Evolutionary conservation across 768 basidiomycete species (phyloP).

Genomic region (Lepiota venenata): DNA sequence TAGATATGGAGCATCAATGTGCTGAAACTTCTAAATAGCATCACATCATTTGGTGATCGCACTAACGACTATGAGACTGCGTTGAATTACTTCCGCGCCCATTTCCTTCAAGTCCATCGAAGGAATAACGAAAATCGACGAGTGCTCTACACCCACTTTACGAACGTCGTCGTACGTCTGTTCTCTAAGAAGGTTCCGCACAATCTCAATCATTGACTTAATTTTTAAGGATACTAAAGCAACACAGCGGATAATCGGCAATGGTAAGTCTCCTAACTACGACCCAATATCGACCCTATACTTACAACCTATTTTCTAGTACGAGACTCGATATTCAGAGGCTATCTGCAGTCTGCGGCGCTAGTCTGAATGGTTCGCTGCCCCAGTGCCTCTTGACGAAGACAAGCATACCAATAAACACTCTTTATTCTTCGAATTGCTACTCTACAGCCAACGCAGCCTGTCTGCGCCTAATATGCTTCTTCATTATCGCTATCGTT

Average conservation of each 20-base stretch:
- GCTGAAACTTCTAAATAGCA: slow-evolving; percentile 38
- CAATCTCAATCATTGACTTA: slow-evolving; percentile 2
- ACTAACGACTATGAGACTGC: slow-evolving; percentile 81
- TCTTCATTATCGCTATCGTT: too few species aligned
- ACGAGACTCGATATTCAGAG: slow-evolving; percentile 73
- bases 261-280: slow-evolving; percentile 44
- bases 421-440: neutral
- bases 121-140: slow-evolving; percentile 77
- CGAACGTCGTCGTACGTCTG: slow-evolving; percentile 67
- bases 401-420: too few species aligned
- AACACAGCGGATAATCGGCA: slow-evolving; percentile 79
- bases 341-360: slow-evolving; percentile 69
- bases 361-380: slow-evolving; percentile 42
- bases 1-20: neutral
- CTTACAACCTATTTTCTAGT: slow-evolving; percentile 35
- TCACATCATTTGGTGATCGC: slow-evolving; percentile 78
- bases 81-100: slow-evolving; percentile 83
- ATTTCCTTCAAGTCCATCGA: slow-evolving; percentile 80
- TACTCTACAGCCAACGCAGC: slow-evolving; percentile 6
- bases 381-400: too few species aligned
- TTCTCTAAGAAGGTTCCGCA: neutral
- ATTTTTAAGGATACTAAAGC: slow-evolving; percentile 76
- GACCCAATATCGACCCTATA: neutral
- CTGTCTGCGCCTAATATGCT: slow-evolving; percentile 7
- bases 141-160: slow-evolving; percentile 80